phyloP scores from a whole-genome alignment of 805 yeast species.

The Yarrowia sp. region DNA sequence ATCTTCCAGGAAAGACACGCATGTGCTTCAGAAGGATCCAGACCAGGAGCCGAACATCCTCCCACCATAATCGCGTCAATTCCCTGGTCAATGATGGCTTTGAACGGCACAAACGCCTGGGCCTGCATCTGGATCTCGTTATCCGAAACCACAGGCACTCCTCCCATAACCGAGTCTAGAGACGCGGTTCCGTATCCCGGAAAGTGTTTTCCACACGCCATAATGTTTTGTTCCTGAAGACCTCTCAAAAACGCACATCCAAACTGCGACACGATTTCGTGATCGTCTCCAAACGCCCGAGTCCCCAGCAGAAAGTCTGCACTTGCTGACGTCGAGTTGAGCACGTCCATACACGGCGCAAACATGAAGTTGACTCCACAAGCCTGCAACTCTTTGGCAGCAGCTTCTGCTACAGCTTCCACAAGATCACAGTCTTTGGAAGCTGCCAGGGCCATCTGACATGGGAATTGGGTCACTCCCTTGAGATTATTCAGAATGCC shows the following conservation, averaged over 20 bases:
- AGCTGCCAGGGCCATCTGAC: constrained; percentile 9
- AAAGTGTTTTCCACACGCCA: constrained; percentile 59
- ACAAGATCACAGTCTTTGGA: background rate
- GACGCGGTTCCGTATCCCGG: constrained; percentile 65
- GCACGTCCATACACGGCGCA: constrained; percentile 63
- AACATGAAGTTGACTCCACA: constrained; percentile 54
- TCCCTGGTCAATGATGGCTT: background rate
- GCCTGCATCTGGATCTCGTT: constrained; percentile 10
- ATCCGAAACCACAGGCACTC: constrained; percentile 49
- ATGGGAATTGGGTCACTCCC: constrained; percentile 8
- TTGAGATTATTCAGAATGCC: constrained; percentile 9
- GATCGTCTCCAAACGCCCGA: constrained; percentile 2
- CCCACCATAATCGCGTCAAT: constrained; percentile 44
- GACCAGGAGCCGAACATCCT: constrained; percentile 61
- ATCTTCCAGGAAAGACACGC: constrained; percentile 58
- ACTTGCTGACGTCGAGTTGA: constrained; percentile 43
- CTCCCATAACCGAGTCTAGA: constrained; percentile 54
- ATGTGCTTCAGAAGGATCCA: constrained; percentile 58
- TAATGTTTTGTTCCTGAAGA: constrained; percentile 50
- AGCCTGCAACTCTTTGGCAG: constrained; percentile 33
- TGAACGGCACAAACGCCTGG: constrained; percentile 3
- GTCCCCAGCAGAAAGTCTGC: constrained; percentile 48
- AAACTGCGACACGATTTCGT: background rate
- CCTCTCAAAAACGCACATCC: constrained; percentile 54
- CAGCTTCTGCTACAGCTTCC: background rate